Evolutionary conservation across 306 rosid species (phyloP).

Genomic region (Abrus pulchellus): DNA sequence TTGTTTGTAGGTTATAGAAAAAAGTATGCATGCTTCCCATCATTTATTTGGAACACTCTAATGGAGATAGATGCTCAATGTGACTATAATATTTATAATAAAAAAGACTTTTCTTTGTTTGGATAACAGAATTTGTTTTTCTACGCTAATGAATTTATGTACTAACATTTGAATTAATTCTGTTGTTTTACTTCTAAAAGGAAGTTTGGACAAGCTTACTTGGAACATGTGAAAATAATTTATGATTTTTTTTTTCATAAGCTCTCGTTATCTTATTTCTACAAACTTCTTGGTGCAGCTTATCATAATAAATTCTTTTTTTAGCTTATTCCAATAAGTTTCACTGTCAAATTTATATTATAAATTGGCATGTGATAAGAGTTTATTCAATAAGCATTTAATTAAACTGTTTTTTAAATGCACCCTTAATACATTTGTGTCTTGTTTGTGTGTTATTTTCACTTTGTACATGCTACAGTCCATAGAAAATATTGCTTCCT

Average conservation of each 20-base stretch:
- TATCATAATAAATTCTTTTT: too few species aligned
- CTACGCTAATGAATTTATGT: not conserved
- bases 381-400: too few species aligned
- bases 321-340: too few species aligned
- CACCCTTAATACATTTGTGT: not conserved
- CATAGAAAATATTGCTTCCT: slow-evolving; percentile 17
- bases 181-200: not conserved
- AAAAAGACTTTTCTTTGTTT: slow-evolving; percentile 26
- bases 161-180: not conserved
- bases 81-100: not conserved
- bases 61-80: not conserved
- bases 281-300: too few species aligned
- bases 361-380: too few species aligned
- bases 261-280: too few species aligned
- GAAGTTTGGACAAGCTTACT: too few species aligned
- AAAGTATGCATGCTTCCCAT: not conserved
- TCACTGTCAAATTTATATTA: too few species aligned
- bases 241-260: too few species aligned
- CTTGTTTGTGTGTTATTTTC: slow-evolving; percentile 12
- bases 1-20: not conserved
- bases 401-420: too few species aligned
- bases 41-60: slow-evolving; percentile 3
- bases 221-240: too few species aligned
- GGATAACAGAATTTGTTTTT: slow-evolving; percentile 12
- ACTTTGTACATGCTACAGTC: slow-evolving; percentile 15